Evolutionary conservation across 768 basidiomycete species (phyloP), one percentile per base, ranked within the genome.

Genomic region (Suillus sp.): DNA sequence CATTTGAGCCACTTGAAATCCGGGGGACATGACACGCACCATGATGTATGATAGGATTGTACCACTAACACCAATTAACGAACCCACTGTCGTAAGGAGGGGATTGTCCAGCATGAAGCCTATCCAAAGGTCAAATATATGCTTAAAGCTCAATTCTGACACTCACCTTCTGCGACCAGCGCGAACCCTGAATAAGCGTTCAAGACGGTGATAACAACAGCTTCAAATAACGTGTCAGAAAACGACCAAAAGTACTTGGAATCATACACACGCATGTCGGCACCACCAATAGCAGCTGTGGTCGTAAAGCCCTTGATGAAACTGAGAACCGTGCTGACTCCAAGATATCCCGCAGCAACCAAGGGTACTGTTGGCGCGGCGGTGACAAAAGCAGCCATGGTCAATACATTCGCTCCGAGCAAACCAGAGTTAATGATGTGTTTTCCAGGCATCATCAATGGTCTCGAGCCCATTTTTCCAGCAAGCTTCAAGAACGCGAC

Each of bases 181-280:
- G 93, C 93, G 68, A 95, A 93, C 25, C 93, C 93, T 64, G 91
- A 92, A 75, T 95, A 95, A 14, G 93, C 92, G 71, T 95, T 95
- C 64, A 95, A 73, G 20, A 95, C 93, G 6, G 93, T 95, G 54
- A 95, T 95, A 5, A 95, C 90, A 37, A 95, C 93, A 59, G 93
- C 92, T 93, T 68, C 22, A 64, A 50, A 58, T 3, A 54, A 50
- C 4, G 50, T 27, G 56, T 68, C 32, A 43, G 47, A 61, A 64
- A 37, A 1, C 34, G 67, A 68, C 62, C 37, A 43, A 42, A 45
- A 54, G 63, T n/a, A 54, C 16, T 37, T 48, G 53, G 64, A 42
- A 42, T 20, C 7, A 34, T 25, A 82, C 91, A 62, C 69, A 93
- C 92, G 93, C 93, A 95, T 95, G 71, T 95, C 93, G 32, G 93